A percentile compares a stretch with the other conserved stretches of the same genome.
Evolutionary conservation across 495 filamentous ascomycete genomes (phyloP).

Genomic region (Tuber aestivum): DNA sequence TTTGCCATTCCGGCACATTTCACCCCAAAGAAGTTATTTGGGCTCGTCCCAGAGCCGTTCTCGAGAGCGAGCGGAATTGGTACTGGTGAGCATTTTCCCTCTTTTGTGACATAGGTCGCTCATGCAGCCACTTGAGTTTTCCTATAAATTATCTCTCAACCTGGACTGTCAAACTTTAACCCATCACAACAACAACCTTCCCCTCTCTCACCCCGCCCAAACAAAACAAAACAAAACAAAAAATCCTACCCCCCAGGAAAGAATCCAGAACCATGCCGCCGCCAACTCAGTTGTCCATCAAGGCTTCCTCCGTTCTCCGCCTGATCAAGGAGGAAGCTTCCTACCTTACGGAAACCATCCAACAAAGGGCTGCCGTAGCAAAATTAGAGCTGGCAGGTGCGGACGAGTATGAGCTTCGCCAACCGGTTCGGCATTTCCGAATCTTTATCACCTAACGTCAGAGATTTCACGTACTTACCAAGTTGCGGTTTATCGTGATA

Average conservation of each 20-base stretch:
- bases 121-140: too few relatives aligned
- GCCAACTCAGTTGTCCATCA: slow-evolving; percentile 65
- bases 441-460: background rate
- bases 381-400: slow-evolving; percentile 54
- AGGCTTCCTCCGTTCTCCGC: slow-evolving; percentile 66
- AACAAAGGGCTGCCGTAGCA: slow-evolving; percentile 65
- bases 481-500: slow-evolving; percentile 41
- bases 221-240: slow-evolving; percentile 11
- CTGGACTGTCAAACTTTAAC: too few relatives aligned
- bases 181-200: background rate
- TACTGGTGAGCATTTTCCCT: too few relatives aligned
- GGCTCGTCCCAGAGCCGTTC: too few relatives aligned
- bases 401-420: slow-evolving; percentile 69
- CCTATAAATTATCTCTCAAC: too few relatives aligned
- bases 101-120: too few relatives aligned
- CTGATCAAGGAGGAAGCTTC: slow-evolving; percentile 85
- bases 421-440: slow-evolving; percentile 59
- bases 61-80: too few relatives aligned
- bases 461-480: background rate
- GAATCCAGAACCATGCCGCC: slow-evolving; percentile 56
- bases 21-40: too few relatives aligned
- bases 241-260: slow-evolving; percentile 4
- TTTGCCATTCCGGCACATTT: too few relatives aligned
- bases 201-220: slow-evolving; percentile 1
- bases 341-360: slow-evolving; percentile 74